Conservation (phyloP, 2,329 filamentous ascomycete species). For the Xylaria digitata region DNA sequence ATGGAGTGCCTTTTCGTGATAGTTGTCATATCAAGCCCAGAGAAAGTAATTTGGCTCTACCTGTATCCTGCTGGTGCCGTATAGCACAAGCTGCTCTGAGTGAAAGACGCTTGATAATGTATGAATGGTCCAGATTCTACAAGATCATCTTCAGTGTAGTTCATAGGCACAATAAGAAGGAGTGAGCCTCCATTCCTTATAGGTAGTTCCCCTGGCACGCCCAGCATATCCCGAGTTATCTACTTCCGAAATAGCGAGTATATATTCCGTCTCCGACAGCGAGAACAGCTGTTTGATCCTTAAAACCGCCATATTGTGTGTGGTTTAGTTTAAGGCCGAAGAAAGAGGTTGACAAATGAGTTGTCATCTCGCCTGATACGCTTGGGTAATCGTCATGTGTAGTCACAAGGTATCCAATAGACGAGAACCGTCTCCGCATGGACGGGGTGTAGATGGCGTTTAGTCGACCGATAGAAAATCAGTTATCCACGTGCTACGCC, state of each 20-base stretch:
- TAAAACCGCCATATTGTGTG: neutral
- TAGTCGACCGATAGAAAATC: slow-evolving; percentile 3
- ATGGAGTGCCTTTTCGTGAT: no score
- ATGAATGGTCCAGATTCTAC: neutral
- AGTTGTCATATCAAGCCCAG: neutral
- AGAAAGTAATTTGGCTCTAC: neutral
- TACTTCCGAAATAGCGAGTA: slow-evolving; percentile 1
- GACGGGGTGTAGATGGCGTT: neutral
- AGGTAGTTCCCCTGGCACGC: neutral
- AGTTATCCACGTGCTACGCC: neutral
- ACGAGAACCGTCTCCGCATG: neutral
- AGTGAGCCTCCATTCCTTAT: neutral
- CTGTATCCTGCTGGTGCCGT: neutral
- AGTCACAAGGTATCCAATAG: no score
- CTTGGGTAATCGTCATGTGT: no score
- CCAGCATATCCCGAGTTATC: neutral
- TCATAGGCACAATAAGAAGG: neutral
- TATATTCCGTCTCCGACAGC: slow-evolving; percentile 2
- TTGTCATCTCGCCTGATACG: no score
- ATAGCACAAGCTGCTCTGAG: neutral
- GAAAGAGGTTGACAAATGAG: neutral
- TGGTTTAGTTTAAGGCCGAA: neutral
- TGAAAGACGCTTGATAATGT: neutral
- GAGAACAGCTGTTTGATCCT: neutral
- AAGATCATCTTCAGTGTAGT: no score